Conservation (phyloP, 768 basidiomycete genomes). For the Harrya chromipes region DNA sequence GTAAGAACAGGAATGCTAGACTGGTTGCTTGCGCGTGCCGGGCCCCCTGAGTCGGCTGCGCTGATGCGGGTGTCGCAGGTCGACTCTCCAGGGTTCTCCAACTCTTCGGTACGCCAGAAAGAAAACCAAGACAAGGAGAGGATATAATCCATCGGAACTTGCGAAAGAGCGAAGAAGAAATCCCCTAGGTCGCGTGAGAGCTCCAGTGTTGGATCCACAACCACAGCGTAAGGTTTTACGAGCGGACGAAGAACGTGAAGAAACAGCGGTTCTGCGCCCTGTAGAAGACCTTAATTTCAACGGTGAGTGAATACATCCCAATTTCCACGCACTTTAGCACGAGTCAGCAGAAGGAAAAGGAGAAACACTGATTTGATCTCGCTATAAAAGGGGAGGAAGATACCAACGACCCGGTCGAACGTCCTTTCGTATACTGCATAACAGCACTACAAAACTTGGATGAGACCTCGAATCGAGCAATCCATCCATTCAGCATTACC, state of each 20-base stretch:
- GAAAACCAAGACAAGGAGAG: constrained; percentile 31
- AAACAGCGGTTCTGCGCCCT: constrained; percentile 87
- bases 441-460: constrained; percentile 49
- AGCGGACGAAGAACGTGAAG: constrained; percentile 78
- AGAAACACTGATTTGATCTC: constrained; percentile 74
- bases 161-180: constrained; percentile 43
- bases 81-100: constrained; percentile 4
- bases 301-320: background rate
- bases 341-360: constrained; percentile 71
- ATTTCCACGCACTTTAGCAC: constrained; percentile 57
- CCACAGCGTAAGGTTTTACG: constrained; percentile 66
- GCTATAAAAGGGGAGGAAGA: constrained; percentile 81
- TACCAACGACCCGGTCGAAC: constrained; percentile 58
- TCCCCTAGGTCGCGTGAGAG: constrained; percentile 62
- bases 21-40: constrained; percentile 6
- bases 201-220: constrained; percentile 65
- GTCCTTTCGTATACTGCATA: constrained; percentile 65
- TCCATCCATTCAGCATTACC: constrained; percentile 44
- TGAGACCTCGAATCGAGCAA: constrained; percentile 10
- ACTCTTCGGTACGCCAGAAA: constrained; percentile 16
- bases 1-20: constrained; percentile 12
- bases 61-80: background rate
- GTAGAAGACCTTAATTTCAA: constrained; percentile 11
- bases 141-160: constrained; percentile 39
- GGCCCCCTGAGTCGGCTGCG: constrained; percentile 1